These are phyloP conservation scores for Erodium texanum DNA, from an alignment of 441 rosid genomes.

Conservation along the genomic window DNA sequence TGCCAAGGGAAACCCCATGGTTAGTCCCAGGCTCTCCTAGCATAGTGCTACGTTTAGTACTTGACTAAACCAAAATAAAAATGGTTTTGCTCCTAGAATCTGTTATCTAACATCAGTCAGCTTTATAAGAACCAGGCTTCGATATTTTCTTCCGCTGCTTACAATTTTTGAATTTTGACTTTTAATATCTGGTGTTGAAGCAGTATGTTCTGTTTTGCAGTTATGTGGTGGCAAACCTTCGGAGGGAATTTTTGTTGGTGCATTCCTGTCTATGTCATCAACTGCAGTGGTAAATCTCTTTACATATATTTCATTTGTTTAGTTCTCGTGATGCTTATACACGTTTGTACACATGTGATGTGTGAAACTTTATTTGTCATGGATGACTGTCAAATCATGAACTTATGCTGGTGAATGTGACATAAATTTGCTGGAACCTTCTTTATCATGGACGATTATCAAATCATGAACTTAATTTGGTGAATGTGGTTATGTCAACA, in stretches of 20 bases:
- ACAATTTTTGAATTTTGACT: background rate
- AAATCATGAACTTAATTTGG: no score
- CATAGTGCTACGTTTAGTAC: no score
- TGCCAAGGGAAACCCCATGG: no score
- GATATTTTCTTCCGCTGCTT: no score
- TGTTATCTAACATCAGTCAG: no score
- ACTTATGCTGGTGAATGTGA: background rate
- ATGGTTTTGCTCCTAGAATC: no score
- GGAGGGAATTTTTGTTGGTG: conserved; percentile 27
- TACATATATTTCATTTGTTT: background rate
- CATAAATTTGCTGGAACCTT: no score
- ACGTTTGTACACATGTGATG: background rate
- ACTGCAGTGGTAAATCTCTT: conserved; percentile 14
- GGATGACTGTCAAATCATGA: background rate
- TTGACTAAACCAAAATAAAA: no score
- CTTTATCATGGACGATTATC: no score
- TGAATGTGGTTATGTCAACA: background rate
- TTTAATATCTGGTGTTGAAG: background rate
- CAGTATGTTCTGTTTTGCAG: conserved; percentile 7
- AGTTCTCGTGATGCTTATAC: background rate
- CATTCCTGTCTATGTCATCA: conserved; percentile 27
- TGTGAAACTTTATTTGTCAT: background rate
- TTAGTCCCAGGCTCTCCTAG: no score
- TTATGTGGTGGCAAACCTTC: conserved; percentile 26
- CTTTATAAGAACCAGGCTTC: no score